Conservation (phyloP, 345 rosid species). For the Sisymbrium irio region DNA sequence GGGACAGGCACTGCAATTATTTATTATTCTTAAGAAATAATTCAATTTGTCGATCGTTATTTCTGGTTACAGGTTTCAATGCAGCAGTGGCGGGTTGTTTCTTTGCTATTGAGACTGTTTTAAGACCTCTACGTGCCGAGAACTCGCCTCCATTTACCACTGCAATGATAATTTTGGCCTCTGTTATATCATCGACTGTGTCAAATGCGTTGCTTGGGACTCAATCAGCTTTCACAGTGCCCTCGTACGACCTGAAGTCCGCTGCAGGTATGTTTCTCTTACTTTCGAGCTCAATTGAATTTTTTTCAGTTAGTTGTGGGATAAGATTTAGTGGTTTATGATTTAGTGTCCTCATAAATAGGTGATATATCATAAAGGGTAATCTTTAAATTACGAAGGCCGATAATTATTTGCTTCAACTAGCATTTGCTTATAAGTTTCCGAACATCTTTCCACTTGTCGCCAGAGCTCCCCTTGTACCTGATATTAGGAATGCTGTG, state of each 20-base stretch:
- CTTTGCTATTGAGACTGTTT: conserved; percentile 94
- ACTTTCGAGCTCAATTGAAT: not conserved
- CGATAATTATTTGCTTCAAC: not conserved
- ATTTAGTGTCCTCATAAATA: conserved; percentile 6
- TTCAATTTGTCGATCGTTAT: not conserved
- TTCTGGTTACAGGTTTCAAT: conserved; percentile 68
- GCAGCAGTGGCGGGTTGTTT: conserved; percentile 99
- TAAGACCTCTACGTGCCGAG: conserved; percentile 82
- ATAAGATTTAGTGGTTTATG: not conserved
- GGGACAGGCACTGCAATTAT: not conserved
- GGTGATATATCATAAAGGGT: not conserved
- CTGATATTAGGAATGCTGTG: conserved; percentile 97
- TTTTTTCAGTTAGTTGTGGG: not conserved
- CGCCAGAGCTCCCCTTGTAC: conserved; percentile 88
- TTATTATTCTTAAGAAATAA: not conserved
- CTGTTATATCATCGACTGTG: conserved; percentile 92
- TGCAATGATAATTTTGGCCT: conserved; percentile 95
- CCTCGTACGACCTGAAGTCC: conserved; percentile 89
- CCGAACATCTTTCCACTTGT: conserved; percentile 18
- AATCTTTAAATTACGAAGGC: not conserved
- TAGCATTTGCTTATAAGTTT: not conserved
- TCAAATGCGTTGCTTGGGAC: conserved; percentile 88
- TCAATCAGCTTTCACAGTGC: conserved; percentile 90
- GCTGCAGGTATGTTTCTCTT: conserved; percentile 67
- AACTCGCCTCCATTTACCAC: conserved; percentile 98